Conservation (phyloP, 179 eudicot species). For the Carnegiea gigantea region DNA sequence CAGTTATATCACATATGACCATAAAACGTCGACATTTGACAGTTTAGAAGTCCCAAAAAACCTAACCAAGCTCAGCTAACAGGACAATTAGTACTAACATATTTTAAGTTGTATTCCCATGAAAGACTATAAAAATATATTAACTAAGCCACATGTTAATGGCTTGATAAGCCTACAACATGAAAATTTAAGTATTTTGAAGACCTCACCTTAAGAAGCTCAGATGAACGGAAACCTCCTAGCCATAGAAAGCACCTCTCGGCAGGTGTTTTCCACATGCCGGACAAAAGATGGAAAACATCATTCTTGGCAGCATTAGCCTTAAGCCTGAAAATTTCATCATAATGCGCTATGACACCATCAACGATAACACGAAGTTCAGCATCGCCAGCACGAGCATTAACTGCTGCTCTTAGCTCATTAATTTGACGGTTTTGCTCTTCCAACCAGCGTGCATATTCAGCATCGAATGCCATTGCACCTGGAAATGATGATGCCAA, state of each 20-base stretch:
- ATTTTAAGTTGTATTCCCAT: background rate
- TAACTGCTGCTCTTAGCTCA: conserved; percentile 90
- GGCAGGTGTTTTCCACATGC: conserved; percentile 99
- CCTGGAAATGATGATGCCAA: conserved; percentile 42
- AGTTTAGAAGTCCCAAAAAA: background rate
- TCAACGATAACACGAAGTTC: conserved; percentile 91
- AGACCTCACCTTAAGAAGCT: conserved; percentile 77
- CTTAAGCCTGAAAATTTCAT: conserved; percentile 82
- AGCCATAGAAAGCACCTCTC: conserved; percentile 96
- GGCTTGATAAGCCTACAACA: conserved; percentile 2
- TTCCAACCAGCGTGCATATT: conserved; percentile 92
- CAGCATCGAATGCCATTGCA: conserved; percentile 93
- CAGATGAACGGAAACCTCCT: conserved; percentile 96
- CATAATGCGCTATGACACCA: conserved; percentile 79
- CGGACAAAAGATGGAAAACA: conserved; percentile 90
- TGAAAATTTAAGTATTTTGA: background rate
- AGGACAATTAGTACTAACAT: background rate
- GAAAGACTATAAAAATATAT: background rate
- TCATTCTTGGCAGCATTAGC: conserved; percentile 90
- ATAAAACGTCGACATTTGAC: background rate
- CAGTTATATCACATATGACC: background rate
- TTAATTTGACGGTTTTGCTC: conserved; percentile 80
- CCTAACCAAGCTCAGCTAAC: background rate
- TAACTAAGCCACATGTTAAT: conserved; percentile 1
- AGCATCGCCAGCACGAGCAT: conserved; percentile 89